These are phyloP conservation scores for Grosmannia serpens DNA, from an alignment of 2,329 filamentous ascomycete species.

Conservation along the genomic window DNA sequence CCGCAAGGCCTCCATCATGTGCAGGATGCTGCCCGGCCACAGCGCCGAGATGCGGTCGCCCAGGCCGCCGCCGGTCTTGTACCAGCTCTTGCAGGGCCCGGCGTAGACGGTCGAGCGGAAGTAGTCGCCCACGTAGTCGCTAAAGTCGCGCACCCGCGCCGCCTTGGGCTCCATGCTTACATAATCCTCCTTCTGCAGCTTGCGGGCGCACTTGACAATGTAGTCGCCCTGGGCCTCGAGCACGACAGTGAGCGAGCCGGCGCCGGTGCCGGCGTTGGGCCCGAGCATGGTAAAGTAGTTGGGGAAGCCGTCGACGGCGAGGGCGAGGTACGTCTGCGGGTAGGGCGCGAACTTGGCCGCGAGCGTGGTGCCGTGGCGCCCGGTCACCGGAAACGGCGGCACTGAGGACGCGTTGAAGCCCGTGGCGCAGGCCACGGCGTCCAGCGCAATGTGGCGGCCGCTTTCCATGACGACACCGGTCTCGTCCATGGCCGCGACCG, in stretches of 20 bases:
- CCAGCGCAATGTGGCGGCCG: constrained; percentile 17
- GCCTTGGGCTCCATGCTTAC: constrained; percentile 6
- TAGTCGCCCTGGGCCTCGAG: constrained; percentile 9
- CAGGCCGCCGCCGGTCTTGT: constrained; percentile 14
- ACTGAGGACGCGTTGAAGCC: constrained; percentile 23
- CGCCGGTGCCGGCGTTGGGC: constrained; percentile 6
- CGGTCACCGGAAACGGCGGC: constrained; percentile 21
- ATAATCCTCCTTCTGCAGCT: constrained; percentile 3
- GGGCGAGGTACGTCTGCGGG: constrained; percentile 3
- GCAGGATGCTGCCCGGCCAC: constrained; percentile 5
- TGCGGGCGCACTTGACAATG: background rate
- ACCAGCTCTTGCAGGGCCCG: constrained; percentile 17
- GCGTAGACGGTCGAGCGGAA: constrained; percentile 18
- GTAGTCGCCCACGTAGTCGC: constrained; percentile 19
- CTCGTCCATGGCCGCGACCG: constrained; percentile 19
- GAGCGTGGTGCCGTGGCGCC: constrained; percentile 9
- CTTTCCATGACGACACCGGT: constrained; percentile 19
- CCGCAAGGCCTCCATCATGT: constrained; percentile 6
- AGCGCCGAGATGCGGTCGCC: constrained; percentile 12
- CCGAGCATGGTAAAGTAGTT: constrained; percentile 8
- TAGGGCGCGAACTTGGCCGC: constrained; percentile 20
- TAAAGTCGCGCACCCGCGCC: constrained; percentile 12
- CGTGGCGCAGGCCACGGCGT: constrained; percentile 24
- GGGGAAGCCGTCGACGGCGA: constrained; percentile 6
- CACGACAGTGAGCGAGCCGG: constrained; percentile 4